Evolutionary conservation across 2,329 filamentous ascomycete species (phyloP), one percentile per base, ranked within the genome.

Genomic region (Nemania sp.): DNA sequence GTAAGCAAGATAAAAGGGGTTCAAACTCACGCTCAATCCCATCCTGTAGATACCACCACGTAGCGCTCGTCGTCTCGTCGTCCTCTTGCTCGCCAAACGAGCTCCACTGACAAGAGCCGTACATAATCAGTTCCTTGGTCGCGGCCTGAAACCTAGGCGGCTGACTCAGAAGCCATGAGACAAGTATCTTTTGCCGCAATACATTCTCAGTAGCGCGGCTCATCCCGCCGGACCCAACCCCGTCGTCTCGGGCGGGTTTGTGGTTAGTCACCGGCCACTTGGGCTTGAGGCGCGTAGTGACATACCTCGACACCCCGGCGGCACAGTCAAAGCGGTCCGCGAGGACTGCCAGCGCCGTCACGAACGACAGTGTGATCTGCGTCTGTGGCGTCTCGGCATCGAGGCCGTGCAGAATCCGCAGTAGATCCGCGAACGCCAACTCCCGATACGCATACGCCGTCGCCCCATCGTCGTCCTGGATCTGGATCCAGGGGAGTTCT

Each of bases 31-130:
- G 81, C 82, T 94, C 92, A 22, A 94, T 77, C 0, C 87, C 87
- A 64, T 89, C 86, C 0, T 90, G 91, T 20, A 94, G 78, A 75
- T 91, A 87, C 90, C 91, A 93, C 92, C 92, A 94, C 13, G 87
- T 81, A 2, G 89, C 72, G 61, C 70, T 72, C 2, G 67, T 66
- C 10, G 61, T 29, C 45, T 69, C 73, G 15, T 74, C 73, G 62
- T 57, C 73, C 63, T 57, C 49, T 75, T 78, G 55, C 73, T 79
- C 76, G 52, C 77, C 72, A 52, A 82, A 82, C 0, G 79, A 75
- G 47, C 79, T 82, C 89, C 90, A 89, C 69, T 85, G 85, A 54
- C 80, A 79, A 3, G 89, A 93, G 20, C 91, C 91, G 68, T 86
- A 85, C 69, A 90, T 79, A 62, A 93, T 88, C 35, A 94, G 78